Base-by-base conservation (phyloP, 192 early-diverging fungal species). In the Rhizoclosmatium globosum region DNA sequence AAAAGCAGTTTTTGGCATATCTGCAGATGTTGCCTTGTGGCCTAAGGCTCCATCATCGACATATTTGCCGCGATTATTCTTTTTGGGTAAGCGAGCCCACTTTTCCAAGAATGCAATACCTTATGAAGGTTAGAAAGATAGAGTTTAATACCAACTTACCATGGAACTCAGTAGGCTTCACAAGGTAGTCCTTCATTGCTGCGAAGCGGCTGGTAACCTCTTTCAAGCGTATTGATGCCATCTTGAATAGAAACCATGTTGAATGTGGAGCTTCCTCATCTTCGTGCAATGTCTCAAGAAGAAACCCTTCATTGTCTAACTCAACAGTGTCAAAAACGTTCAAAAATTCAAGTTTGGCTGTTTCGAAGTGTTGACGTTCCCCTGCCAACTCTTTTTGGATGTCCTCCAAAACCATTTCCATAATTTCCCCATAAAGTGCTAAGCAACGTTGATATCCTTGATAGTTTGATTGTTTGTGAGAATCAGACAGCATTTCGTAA, bases 71-170 rank as follows among this genome's bases (percentile, higher is more conserved):
- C 21, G 4, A 21, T 62, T 62, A 4, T 6, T 62, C n/a, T 38
- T 4, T 21, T 62, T 62, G 3, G 60, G 60, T 38, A 17, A 6
- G 60, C 4, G 6, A 17, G 60, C 60, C 7, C 6, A 62, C 4
- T 62, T 4, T 21, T 62, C 60, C 6, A 62, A 4, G 60, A 62
- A 62, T 13, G 60, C 60, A 62, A 62, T 62, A 6, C 60, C 60
- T 62, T 4, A 13, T 62, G 15, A 50, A 9, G 48, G 4, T 50
- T n/a, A n/a, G n/a, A n/a, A n/a, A n/a, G n/a, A n/a, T n/a, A n/a
- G n/a, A n/a, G 48, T 50, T 50, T 50, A 50, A 50, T 50, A n/a
- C n/a, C n/a, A n/a, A 50, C 48, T 4, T 50, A 50, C 48, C 48
- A 15, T 50, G 48, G 15, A 50, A 9, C 6, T 50, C 48, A 50